Conservation (phyloP, 805 yeast species). For the Schizosaccharomyces octosporus region DNA sequence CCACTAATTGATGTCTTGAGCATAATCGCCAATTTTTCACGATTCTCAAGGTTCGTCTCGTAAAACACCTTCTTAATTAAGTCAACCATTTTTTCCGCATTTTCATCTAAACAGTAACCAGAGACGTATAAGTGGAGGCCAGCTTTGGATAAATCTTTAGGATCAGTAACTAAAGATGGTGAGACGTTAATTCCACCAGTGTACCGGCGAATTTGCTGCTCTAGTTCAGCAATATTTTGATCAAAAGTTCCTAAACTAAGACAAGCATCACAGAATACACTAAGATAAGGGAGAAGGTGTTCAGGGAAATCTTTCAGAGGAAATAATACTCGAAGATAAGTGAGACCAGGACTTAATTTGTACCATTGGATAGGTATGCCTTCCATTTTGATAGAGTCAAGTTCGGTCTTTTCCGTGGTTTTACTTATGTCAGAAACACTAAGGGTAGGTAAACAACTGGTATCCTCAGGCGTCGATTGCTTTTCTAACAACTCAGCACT, state of each 20-base stretch:
- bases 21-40: conserved; percentile 46
- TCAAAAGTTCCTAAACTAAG: conserved; percentile 64
- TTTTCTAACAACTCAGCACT: conserved; percentile 34
- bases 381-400: conserved; percentile 3
- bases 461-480: conserved; percentile 47
- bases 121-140: conserved; percentile 28
- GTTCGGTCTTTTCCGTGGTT: conserved; percentile 19
- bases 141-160: conserved; percentile 20
- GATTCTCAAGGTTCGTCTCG: conserved; percentile 34
- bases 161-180: conserved; percentile 30
- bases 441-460: conserved; percentile 59
- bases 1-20: conserved; percentile 54
- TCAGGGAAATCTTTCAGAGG: conserved; percentile 33
- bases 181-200: conserved; percentile 71
- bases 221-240: conserved; percentile 54
- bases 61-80: conserved; percentile 45
- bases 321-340: conserved; percentile 49
- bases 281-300: conserved; percentile 41
- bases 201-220: conserved; percentile 52
- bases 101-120: conserved; percentile 48
- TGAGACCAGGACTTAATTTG: conserved; percentile 58
- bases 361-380: conserved; percentile 16
- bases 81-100: conserved; percentile 33
- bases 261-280: conserved; percentile 54
- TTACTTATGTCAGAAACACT: conserved; percentile 47